Conservation (phyloP, 805 yeast genomes). For the Kuraishia floccosa region DNA sequence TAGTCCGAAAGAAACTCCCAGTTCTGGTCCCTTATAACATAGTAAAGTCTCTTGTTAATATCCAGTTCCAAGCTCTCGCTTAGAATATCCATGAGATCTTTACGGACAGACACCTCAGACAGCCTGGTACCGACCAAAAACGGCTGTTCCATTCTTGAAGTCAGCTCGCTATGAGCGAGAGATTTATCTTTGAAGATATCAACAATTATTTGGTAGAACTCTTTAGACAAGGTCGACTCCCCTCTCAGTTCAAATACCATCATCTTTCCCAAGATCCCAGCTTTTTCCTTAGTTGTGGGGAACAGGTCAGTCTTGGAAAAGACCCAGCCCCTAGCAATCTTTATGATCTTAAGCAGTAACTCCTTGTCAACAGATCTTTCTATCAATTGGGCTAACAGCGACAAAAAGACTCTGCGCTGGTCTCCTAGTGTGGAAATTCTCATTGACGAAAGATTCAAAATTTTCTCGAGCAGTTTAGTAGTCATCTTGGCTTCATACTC, state of each 20-base stretch:
- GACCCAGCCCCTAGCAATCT: slow-evolving; percentile 81
- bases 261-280: slow-evolving; percentile 89
- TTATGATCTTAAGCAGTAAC: slow-evolving; percentile 62
- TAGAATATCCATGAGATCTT: slow-evolving; percentile 68
- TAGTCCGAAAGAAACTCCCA: slow-evolving; percentile 95
- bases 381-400: slow-evolving; percentile 78
- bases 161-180: slow-evolving; percentile 74
- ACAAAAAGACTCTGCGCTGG: slow-evolving; percentile 79
- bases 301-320: slow-evolving; percentile 72
- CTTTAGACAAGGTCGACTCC: slow-evolving; percentile 64
- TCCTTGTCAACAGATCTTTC: slow-evolving; percentile 78
- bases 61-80: slow-evolving; percentile 70
- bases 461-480: slow-evolving; percentile 62
- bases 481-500: slow-evolving; percentile 78
- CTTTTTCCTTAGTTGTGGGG: slow-evolving; percentile 94
- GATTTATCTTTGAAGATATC: slow-evolving; percentile 78
- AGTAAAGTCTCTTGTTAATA: slow-evolving; percentile 67
- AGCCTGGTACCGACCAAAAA: slow-evolving; percentile 88
- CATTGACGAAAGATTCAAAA: slow-evolving; percentile 65
- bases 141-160: slow-evolving; percentile 94
- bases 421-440: slow-evolving; percentile 86
- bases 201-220: slow-evolving; percentile 77
- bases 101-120: slow-evolving; percentile 63
- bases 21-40: slow-evolving; percentile 88
- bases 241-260: slow-evolving; percentile 85